A percentile compares a stretch with the other conserved stretches of the same genome.
Evolutionary conservation across 1,284 basidiomycete species (phyloP).

Genomic region (Ceratobasidium papillatum): DNA sequence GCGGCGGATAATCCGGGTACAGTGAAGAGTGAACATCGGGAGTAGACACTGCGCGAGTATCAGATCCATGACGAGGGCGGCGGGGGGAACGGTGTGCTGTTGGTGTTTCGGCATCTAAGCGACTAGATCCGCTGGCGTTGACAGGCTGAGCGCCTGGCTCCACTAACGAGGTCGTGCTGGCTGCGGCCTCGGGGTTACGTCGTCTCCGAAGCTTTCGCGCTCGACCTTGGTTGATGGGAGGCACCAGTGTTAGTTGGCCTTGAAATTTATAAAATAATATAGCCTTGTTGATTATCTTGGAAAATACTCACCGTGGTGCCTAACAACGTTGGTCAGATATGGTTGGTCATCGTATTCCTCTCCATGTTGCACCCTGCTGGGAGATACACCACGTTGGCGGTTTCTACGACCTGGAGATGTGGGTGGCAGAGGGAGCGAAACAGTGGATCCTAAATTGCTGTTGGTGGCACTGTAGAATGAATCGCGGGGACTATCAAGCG

Average conservation of each 20-base stretch:
- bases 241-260: conserved; percentile 38
- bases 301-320: conserved; percentile 34
- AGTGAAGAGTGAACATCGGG: not conserved
- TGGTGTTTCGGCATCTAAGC: not conserved
- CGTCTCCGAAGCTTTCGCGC: conserved; percentile 24
- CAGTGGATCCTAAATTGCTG: not conserved
- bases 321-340: conserved; percentile 33
- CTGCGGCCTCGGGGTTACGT: conserved; percentile 19
- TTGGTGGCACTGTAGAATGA: conserved; percentile 20
- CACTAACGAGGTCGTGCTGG: conserved; percentile 7
- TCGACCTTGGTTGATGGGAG: conserved; percentile 39
- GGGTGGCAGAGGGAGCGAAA: conserved; percentile 15
- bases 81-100: conserved; percentile 2
- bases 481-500: conserved; percentile 9
- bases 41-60: conserved; percentile 20
- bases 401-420: conserved; percentile 23
- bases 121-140: not conserved
- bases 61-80: conserved; percentile 23
- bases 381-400: conserved; percentile 32
- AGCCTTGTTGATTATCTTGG: not conserved
- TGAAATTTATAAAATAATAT: not conserved
- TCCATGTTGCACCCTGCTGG: conserved; percentile 28
- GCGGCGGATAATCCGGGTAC: conserved; percentile 37
- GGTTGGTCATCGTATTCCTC: conserved; percentile 39
- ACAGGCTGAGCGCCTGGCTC: conserved; percentile 2